Conservation (phyloP, 768 basidiomycete genomes). For the Mycena sanguinolenta region DNA sequence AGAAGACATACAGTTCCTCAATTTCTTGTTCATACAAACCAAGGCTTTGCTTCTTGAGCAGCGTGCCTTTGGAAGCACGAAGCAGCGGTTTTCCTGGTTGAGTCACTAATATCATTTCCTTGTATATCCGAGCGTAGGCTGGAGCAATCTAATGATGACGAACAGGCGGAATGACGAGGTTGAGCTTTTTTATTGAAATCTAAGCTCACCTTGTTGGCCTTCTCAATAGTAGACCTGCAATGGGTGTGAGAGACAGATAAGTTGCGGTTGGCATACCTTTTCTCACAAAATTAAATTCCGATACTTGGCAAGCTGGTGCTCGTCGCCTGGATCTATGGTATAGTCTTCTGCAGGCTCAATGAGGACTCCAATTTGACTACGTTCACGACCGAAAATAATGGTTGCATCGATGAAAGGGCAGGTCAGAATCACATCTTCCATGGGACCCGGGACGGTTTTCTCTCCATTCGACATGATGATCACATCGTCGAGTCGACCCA, state of each 20-base stretch:
- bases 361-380: not conserved
- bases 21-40: not conserved
- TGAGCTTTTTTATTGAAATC: not conserved
- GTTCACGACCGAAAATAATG: not conserved
- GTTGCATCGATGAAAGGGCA: not conserved
- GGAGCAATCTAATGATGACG: too few species aligned
- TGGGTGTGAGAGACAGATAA: not conserved
- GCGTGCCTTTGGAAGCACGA: not conserved
- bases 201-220: not conserved
- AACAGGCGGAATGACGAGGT: too few species aligned
- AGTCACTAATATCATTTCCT: not conserved
- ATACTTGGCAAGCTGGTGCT: not conserved
- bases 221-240: not conserved
- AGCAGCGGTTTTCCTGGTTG: not conserved
- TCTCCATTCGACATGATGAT: slow-evolving; percentile 3
- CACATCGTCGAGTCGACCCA: not conserved
- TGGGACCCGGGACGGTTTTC: not conserved
- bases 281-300: not conserved
- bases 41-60: not conserved
- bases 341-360: not conserved
- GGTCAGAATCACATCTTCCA: not conserved
- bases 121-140: not conserved
- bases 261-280: too few species aligned
- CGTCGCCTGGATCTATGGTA: not conserved
- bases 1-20: not conserved